These are phyloP conservation scores for Phtheirospermum japonicum DNA, from an alignment of 257 asterid genomes.

Conservation along the genomic window DNA sequence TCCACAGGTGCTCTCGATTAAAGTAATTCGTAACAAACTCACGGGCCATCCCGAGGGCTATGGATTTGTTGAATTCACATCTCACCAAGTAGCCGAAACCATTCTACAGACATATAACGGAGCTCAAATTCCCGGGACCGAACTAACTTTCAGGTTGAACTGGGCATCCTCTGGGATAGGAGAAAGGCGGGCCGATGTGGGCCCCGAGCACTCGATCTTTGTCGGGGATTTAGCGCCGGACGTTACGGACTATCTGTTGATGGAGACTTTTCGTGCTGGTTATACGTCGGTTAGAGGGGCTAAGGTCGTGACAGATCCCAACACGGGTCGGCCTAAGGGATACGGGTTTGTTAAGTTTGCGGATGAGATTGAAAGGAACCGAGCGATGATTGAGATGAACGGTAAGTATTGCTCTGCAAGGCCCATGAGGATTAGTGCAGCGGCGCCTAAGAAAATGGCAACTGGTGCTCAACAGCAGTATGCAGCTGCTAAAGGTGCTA, in stretches of 20 bases:
- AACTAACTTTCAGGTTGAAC: constrained; percentile 87
- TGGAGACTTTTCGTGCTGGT: constrained; percentile 85
- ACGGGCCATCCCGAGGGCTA: constrained; percentile 96
- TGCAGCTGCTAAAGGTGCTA: constrained; percentile 70
- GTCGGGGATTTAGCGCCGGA: constrained; percentile 99
- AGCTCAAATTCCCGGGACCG: constrained; percentile 94
- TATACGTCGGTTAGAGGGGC: constrained; percentile 97
- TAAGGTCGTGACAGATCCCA: constrained; percentile 97
- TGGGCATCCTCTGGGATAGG: constrained; percentile 99
- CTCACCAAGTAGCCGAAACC: constrained; percentile 85
- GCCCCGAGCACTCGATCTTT: constrained; percentile 94
- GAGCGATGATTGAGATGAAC: constrained; percentile 97
- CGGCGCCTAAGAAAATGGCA: constrained; percentile 88
- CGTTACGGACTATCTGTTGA: constrained; percentile 88
- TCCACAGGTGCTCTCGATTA: constrained; percentile 77
- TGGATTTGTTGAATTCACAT: constrained; percentile 84
- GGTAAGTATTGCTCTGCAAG: constrained; percentile 94
- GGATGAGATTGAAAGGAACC: constrained; percentile 84
- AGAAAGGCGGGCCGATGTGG: constrained; percentile 72
- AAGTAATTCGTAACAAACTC: constrained; percentile 86
- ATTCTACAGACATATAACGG: constrained; percentile 83
- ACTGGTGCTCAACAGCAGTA: constrained; percentile 46
- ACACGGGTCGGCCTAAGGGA: constrained; percentile 95
- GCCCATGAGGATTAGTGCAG: constrained; percentile 98
- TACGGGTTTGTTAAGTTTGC: constrained; percentile 98